phyloP scores from a whole-genome alignment of 2,329 filamentous ascomycete species.

The Clonostachys rosea region DNA sequence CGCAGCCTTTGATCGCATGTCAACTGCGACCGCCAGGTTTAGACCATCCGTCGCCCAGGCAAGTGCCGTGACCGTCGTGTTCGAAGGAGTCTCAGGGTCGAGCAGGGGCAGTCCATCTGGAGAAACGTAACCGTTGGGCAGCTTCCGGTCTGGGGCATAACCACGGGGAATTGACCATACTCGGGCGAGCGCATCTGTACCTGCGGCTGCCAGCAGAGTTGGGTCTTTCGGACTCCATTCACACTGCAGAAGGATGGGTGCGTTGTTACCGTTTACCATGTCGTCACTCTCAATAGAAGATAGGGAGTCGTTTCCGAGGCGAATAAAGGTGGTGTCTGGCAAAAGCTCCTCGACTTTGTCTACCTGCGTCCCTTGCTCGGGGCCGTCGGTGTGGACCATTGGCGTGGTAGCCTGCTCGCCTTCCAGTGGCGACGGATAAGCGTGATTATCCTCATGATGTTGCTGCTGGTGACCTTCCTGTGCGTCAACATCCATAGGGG shows the following conservation, averaged over 20 bases:
- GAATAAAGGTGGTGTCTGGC: conserved; percentile 56
- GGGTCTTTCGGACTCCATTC: conserved; percentile 64
- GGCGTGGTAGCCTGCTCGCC: conserved; percentile 50
- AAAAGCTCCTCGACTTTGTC: conserved; percentile 59
- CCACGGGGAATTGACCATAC: conserved; percentile 60
- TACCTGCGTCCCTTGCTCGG: conserved; percentile 59
- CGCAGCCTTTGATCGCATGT: conserved; percentile 43
- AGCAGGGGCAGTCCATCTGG: conserved; percentile 38
- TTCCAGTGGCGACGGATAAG: conserved; percentile 61
- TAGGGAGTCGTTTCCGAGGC: conserved; percentile 27
- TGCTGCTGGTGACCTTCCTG: conserved; percentile 30
- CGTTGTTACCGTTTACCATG: conserved; percentile 37
- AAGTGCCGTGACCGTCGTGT: conserved; percentile 52
- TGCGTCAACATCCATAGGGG: conserved; percentile 57
- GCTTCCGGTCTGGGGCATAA: conserved; percentile 28
- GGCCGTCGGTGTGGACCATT: conserved; percentile 52
- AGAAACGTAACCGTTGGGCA: conserved; percentile 19
- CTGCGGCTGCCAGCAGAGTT: conserved; percentile 61
- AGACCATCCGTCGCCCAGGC: conserved; percentile 56
- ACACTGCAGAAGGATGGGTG: conserved; percentile 62
- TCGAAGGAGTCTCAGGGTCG: conserved; percentile 45
- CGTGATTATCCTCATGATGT: conserved; percentile 45
- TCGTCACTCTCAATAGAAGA: conserved; percentile 5
- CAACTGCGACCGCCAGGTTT: conserved; percentile 53
- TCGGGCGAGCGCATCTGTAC: conserved; percentile 66